Evolutionary conservation across 2,329 filamentous ascomycete species (phyloP).

Genomic region (Beauveria pseudobassiana): DNA sequence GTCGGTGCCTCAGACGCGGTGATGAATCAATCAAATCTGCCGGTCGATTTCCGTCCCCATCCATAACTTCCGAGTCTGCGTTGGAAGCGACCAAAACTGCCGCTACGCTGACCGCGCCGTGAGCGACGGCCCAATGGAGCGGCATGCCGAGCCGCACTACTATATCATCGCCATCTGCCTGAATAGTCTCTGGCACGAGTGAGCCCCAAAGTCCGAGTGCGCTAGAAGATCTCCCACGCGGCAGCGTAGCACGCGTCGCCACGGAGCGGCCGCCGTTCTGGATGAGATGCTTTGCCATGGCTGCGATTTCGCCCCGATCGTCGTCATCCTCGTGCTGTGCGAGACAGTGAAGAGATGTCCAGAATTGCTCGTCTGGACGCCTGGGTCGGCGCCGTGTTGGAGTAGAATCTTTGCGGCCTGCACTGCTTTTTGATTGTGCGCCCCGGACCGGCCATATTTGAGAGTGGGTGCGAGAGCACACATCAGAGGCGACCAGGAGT

Average conservation of each 20-base stretch:
- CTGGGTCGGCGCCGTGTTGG: neutral
- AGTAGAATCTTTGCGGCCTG: neutral
- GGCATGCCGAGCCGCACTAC: neutral
- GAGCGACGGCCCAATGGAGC: neutral
- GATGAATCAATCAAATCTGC: neutral
- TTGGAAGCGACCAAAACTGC: neutral
- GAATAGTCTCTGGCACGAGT: neutral
- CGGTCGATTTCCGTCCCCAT: neutral
- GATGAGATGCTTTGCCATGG: neutral
- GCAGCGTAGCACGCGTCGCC: neutral
- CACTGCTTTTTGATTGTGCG: conserved; percentile 4
- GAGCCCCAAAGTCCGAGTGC: neutral
- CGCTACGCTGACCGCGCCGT: neutral
- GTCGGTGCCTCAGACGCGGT: neutral
- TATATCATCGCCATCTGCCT: neutral
- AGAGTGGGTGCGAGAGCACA: conserved; percentile 1
- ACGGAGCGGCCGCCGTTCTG: neutral
- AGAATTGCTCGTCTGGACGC: neutral
- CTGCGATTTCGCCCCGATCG: neutral
- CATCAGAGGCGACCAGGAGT: conserved; percentile 2
- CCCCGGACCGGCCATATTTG: neutral
- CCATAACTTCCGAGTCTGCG: neutral
- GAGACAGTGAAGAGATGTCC: neutral
- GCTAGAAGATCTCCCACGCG: neutral
- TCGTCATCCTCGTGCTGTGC: neutral